Conservation (phyloP, 2,329 filamentous ascomycete genomes). For the Cryphonectria naterciae region DNA sequence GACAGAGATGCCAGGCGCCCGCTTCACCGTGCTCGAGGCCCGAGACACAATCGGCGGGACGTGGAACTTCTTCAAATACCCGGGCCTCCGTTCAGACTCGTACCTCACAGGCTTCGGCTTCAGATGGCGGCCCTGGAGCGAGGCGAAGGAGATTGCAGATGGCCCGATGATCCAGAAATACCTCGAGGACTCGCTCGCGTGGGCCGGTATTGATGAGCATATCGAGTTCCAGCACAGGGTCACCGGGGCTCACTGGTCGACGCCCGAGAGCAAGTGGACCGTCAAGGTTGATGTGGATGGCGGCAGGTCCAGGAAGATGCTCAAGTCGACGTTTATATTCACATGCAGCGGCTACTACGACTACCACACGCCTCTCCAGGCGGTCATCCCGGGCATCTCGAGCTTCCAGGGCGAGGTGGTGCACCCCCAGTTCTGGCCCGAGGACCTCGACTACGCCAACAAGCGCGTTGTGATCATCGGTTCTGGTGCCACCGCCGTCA, state of each 20-base stretch:
- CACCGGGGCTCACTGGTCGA: conserved; percentile 56
- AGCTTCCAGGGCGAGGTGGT: conserved; percentile 68
- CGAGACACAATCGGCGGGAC: conserved; percentile 72
- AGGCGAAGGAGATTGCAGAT: conserved; percentile 55
- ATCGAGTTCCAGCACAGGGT: conserved; percentile 58
- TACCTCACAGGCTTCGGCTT: conserved; percentile 67
- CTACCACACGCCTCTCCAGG: conserved; percentile 65
- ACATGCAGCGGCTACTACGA: conserved; percentile 72
- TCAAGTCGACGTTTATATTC: conserved; percentile 60
- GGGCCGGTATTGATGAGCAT: conserved; percentile 56
- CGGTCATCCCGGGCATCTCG: conserved; percentile 68
- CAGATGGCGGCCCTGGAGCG: conserved; percentile 72
- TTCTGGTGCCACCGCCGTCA: conserved; percentile 79
- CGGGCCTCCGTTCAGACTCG: conserved; percentile 71
- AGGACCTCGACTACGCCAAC: conserved; percentile 64
- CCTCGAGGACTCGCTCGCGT: conserved; percentile 53
- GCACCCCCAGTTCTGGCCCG: conserved; percentile 79
- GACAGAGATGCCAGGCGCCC: conserved; percentile 56
- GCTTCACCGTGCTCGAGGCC: conserved; percentile 70
- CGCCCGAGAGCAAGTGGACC: conserved; percentile 59
- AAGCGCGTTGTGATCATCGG: conserved; percentile 76
- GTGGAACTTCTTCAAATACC: conserved; percentile 79
- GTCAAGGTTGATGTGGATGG: conserved; percentile 48
- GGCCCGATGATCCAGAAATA: conserved; percentile 58
- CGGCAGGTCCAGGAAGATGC: conserved; percentile 30